Conservation (phyloP, 257 asterid genomes). For the Nyctanthes arbortristis region DNA sequence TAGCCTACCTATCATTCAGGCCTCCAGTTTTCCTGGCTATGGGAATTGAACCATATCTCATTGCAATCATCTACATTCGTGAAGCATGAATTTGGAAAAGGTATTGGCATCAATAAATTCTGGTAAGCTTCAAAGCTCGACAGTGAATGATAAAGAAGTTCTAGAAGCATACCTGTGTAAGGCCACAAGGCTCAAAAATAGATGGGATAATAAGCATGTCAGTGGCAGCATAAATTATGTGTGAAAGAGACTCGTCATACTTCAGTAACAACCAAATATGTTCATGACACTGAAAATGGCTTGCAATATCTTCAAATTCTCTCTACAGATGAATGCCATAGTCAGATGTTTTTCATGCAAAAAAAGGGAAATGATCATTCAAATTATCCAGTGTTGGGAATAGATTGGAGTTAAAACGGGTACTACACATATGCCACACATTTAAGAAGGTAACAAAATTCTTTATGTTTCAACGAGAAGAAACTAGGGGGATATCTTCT, state of each 20-base stretch:
- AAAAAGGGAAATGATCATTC: background rate
- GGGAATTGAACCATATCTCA: conserved; percentile 95
- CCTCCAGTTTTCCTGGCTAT: conserved; percentile 95
- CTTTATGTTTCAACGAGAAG: background rate
- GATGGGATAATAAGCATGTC: conserved; percentile 96
- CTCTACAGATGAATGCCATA: conserved; percentile 47
- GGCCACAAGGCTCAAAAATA: conserved; percentile 98
- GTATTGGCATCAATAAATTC: background rate
- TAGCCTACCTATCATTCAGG: conserved; percentile 79
- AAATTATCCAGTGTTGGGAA: background rate
- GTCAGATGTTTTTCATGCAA: conserved; percentile 24
- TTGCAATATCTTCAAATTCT: conserved; percentile 81
- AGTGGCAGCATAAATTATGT: conserved; percentile 82
- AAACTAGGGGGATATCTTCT: background rate
- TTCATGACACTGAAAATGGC: conserved; percentile 62
- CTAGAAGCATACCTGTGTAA: conserved; percentile 70
- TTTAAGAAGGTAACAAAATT: background rate
- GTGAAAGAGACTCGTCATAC: conserved; percentile 91
- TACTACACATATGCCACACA: background rate
- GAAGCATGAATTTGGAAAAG: conserved; percentile 11
- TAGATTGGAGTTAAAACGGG: background rate
- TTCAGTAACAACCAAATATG: conserved; percentile 77
- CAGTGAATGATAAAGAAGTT: conserved; percentile 15
- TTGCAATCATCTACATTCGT: conserved; percentile 82
- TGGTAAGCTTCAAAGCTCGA: conserved; percentile 2